phyloP scores from a whole-genome alignment of 1,284 basidiomycete species.

The Erythrobasidium hasegawianum region DNA sequence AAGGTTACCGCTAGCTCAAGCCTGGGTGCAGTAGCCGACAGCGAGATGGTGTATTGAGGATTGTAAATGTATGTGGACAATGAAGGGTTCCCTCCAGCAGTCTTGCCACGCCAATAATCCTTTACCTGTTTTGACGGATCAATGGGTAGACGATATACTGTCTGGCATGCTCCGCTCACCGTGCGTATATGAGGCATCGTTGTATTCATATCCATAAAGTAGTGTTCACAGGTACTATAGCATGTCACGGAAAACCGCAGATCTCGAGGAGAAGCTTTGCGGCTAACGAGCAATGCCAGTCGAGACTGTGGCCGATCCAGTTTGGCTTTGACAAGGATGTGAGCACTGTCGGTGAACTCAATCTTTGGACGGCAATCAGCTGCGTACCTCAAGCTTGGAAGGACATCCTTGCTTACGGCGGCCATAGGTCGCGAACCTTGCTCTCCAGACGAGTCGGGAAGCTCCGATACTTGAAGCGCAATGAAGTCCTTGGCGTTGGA shows the following conservation, averaged over 20 bases:
- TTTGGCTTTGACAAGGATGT: constrained; percentile 23
- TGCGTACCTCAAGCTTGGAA: no score
- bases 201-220: constrained; percentile 5
- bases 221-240: constrained; percentile 10
- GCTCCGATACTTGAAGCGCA: background rate
- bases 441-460: no score
- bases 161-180: background rate
- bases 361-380: background rate
- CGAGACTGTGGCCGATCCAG: constrained; percentile 17
- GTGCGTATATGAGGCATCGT: constrained; percentile 1
- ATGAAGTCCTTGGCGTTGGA: constrained; percentile 5
- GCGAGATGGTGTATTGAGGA: constrained; percentile 22
- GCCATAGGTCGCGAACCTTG: no score
- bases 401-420: no score
- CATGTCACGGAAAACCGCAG: constrained; percentile 5
- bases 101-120: constrained; percentile 10
- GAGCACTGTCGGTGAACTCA: constrained; percentile 23
- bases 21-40: background rate
- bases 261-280: constrained; percentile 5
- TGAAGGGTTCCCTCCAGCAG: constrained; percentile 26
- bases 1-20: background rate
- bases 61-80: constrained; percentile 20
- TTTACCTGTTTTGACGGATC: constrained; percentile 1
- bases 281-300: constrained; percentile 2
- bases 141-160: background rate